Evolutionary conservation across 352 stramenopile genomes (phyloP).

Genomic region (Blastocystis sp.): DNA sequence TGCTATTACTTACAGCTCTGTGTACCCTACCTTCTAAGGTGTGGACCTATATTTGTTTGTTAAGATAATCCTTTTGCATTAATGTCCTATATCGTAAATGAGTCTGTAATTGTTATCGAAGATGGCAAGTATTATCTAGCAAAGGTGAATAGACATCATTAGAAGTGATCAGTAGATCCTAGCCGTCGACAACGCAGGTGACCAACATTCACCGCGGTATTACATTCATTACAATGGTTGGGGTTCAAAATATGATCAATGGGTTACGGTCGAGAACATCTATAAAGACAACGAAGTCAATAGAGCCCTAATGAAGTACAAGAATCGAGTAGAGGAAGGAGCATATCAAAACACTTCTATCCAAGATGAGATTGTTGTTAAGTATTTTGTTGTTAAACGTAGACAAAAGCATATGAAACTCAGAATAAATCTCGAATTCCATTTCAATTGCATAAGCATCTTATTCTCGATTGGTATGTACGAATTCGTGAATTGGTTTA

Average conservation of each 20-base stretch:
- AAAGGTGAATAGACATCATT: not conserved
- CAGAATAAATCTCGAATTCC: not conserved
- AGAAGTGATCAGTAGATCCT: not conserved
- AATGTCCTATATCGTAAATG: not conserved
- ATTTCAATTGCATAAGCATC: not conserved
- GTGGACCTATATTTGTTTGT: not conserved
- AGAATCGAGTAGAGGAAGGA: not conserved
- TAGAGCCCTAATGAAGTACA: constrained; percentile 25
- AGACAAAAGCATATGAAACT: not conserved
- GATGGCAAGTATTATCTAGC: not conserved
- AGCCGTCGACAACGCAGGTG: not conserved
- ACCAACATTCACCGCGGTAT: not conserved
- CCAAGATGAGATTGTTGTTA: constrained; percentile 1
- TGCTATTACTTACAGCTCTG: constrained; percentile 60
- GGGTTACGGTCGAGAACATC: not conserved
- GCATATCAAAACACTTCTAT: not conserved
- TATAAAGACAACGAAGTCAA: constrained; percentile 41
- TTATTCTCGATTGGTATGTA: constrained; percentile 12
- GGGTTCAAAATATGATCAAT: not conserved
- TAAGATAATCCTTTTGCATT: not conserved
- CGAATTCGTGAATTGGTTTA: not conserved
- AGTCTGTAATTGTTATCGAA: constrained; percentile 23
- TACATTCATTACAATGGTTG: constrained; percentile 32
- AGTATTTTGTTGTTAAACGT: not conserved
- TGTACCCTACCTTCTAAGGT: constrained; percentile 59